Evolutionary conservation across 192 early-diverging fungal species (phyloP), one percentile per base, ranked within the genome.

Genomic region (Spinellus fusiger): DNA sequence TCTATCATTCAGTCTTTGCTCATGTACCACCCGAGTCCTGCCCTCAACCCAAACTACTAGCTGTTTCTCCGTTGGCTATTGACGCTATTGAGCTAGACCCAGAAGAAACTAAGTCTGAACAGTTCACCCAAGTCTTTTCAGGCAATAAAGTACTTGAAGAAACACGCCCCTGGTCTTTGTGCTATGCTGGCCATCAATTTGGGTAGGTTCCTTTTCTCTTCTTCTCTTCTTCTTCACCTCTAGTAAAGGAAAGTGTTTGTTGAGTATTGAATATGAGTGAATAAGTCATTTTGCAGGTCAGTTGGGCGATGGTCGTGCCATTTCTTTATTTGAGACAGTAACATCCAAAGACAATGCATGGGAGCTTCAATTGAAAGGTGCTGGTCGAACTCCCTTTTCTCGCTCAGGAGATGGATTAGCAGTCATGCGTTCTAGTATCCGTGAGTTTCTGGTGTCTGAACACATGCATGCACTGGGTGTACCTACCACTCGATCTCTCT

Each of bases 301-400:
- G 71, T 73, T 96, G 5, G 94, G 94, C 28, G 94, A 96, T 62
- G 92, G 93, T 1, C 74, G 93, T 31, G 92, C 92, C 0, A 86
- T 94, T 18, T 85, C 87, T 3, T 66, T 96, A 9, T 92, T 72
- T 49, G 79, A 80, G 56, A 77, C 77, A 0, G 59, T 73, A 10
- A 59, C 62, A 4, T 56, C 25, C 0, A 61, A 48, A 5, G 71
- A 74, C 1, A 64, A 76, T 15, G 40, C 70, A 0, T 90, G 82
- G 83, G 93, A 95, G 56, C 23, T 93, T 29, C 91, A 95, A 69
- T 72, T 95, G 23, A 95, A 95, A 64, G 93, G 93, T 25, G 86
- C 86, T 0, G 89, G 94, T 5, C 74, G 82, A 61, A 96, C 94
- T 5, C 89, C 91, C 1, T 96, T 89, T 69, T 90, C 91, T 37